Base-by-base conservation (phyloP, 345 rosid genomes). In the Firmiana major region DNA sequence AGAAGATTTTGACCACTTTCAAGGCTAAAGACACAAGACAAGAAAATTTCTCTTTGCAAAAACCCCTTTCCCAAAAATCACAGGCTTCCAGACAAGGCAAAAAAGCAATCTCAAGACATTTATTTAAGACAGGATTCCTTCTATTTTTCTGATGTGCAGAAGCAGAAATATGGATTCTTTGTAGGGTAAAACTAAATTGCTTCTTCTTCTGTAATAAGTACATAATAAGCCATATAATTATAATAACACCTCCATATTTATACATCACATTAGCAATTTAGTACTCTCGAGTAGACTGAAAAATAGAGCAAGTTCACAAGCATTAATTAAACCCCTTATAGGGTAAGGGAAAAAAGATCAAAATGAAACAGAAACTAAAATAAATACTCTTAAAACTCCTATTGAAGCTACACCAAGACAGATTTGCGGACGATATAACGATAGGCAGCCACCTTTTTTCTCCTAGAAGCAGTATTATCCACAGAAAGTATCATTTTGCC, bases 401-500 rank as follows among this genome's bases (percentile, higher is more conserved):
- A 22, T 21, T 24, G 12, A 22, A 54, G 7, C 78, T 68, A 87
- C 73, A 77, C 84, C 8, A 79, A 28, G 34, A 84, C 8, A 22
- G 92, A 85, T 88, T 93, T 96, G 67, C 90, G 88, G 60, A 96
- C 99, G 38, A 87, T 36, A 86, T 96, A 96, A 13, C 98, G 97
- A 70, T 93, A 96, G 0, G 99, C 98, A 2, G 97, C 99, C 0
- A 94, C 97, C 84, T 91, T 96, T 76, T 87, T 96, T 58, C 90
- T 84, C 79, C 97, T 63, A 9, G 99, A 93, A 67, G 80, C 49
- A 8, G 97, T 83, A 87, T 96, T 96, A 66, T 96, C 99, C n/a
- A 96, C 94, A 0, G 97, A 96, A 0, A 96, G 84, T 51, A 96
- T 92, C 88, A 96, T 83, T 76, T 92, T 96, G 19, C 99, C 99